Base-by-base conservation (phyloP, 2,329 filamentous ascomycete species). In the Fusarium sp. region DNA sequence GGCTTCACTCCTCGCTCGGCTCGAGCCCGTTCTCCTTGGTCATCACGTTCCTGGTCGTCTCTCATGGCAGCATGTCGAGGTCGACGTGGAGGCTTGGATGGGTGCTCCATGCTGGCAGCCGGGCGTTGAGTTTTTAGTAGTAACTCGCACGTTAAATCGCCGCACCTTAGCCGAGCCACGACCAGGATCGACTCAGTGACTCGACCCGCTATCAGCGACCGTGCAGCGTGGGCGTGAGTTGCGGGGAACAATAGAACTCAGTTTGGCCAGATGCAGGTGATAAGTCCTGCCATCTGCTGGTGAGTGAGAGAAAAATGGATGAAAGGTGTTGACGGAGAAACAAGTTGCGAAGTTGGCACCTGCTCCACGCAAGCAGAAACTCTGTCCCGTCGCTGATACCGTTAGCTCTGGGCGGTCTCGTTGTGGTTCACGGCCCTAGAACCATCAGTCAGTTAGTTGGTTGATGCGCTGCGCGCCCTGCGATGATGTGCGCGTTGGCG, bases 51-150 rank as follows among this genome's bases (percentile, higher is more conserved):
- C 73, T 76, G 74, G 62, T 74, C 75, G 77, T 81, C 78, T 75
- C 69, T 81, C 80, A 81, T 81, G 77, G 79, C 78, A 79, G 76
- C 79, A 81, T 81, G 70, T 77, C 74, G 76, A 76, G 73, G 74
- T 72, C 74, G 76, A 77, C 73, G 76, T 73, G 73, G 74, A 79
- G 75, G 71, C 73, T 74, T 74, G 72, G 75, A 67, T 74, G 71
- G 68, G 67, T 73, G 72, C 72, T 74, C 66, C 75, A 75, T 75
- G 66, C 73, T 66, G 64, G 74, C 69, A 73, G 70, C 71, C 68
- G 69, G 61, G 73, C 69, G 75, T 78, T 74, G 77, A 80, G 77
- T 79, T 81, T 79, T 81, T 79, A 81, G 79, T 53, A 65, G 65
- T 58, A 75, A 74, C 72, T 73, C 72, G 72, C 73, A 72, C 71